Evolutionary conservation across 2,329 filamentous ascomycete genomes (phyloP).

Genomic region (Fusarium sp.): DNA sequence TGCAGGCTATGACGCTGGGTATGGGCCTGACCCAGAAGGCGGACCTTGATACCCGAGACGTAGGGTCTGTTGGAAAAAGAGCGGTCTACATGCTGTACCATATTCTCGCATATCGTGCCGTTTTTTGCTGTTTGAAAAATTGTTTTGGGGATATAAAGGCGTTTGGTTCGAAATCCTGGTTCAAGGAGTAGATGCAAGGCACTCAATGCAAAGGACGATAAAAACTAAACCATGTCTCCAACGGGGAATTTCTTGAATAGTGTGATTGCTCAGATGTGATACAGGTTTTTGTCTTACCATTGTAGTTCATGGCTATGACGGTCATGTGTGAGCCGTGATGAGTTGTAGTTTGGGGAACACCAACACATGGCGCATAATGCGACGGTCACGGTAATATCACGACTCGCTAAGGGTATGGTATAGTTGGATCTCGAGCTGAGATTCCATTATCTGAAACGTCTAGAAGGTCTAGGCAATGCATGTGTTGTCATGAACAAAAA

Average conservation of each 20-base stretch:
- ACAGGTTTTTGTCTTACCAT: constrained; percentile 15
- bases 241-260: not conserved
- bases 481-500: constrained; percentile 35
- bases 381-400: constrained; percentile 20
- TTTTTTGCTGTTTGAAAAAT: constrained; percentile 43
- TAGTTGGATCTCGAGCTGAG: constrained; percentile 17
- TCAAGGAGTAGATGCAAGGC: constrained; percentile 48
- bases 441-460: constrained; percentile 40
- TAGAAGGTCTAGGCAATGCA: constrained; percentile 33
- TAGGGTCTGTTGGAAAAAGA: constrained; percentile 46
- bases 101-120: constrained; percentile 42
- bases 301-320: constrained; percentile 26
- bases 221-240: constrained; percentile 32
- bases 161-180: constrained; percentile 51
- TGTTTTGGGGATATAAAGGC: constrained; percentile 45
- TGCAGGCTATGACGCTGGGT: constrained; percentile 15
- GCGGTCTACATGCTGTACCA: constrained; percentile 49
- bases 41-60: constrained; percentile 42
- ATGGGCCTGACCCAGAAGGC: constrained; percentile 23
- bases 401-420: constrained; percentile 20
- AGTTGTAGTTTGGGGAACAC: constrained; percentile 9
- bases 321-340: constrained; percentile 16
- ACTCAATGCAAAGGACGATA: constrained; percentile 50
- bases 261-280: constrained; percentile 18
- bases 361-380: constrained; percentile 22